Conservation (phyloP, 148 eudicot species). For the Pouteria glomerata region DNA sequence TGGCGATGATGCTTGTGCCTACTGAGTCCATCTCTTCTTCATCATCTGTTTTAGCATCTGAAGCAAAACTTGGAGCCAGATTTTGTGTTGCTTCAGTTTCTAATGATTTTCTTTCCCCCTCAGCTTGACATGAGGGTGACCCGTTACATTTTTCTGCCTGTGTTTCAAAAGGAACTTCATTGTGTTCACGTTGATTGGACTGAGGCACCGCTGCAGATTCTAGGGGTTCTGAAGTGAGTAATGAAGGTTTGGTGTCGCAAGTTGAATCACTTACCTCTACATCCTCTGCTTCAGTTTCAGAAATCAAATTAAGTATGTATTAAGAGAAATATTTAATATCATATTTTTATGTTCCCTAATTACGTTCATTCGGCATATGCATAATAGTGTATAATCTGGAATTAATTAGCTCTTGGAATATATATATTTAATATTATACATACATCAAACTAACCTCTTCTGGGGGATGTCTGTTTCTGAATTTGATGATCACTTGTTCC, state of each 20-base stretch:
- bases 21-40: background rate
- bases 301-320: background rate
- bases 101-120: background rate
- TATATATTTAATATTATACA: background rate
- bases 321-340: background rate
- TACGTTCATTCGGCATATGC: no score
- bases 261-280: background rate
- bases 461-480: background rate
- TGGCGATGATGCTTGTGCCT: background rate
- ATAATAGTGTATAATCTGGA: no score
- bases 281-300: background rate
- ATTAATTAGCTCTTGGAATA: background rate
- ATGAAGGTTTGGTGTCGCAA: background rate
- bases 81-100: background rate
- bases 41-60: background rate
- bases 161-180: background rate
- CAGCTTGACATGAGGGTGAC: background rate
- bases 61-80: background rate
- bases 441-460: constrained; percentile 2
- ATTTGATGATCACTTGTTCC: constrained; percentile 4
- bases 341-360: background rate
- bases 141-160: background rate
- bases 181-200: background rate
- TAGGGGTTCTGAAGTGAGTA: background rate
- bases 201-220: background rate